Conservation (phyloP, 1,284 basidiomycete species). For the Neonothopanus nambi region DNA sequence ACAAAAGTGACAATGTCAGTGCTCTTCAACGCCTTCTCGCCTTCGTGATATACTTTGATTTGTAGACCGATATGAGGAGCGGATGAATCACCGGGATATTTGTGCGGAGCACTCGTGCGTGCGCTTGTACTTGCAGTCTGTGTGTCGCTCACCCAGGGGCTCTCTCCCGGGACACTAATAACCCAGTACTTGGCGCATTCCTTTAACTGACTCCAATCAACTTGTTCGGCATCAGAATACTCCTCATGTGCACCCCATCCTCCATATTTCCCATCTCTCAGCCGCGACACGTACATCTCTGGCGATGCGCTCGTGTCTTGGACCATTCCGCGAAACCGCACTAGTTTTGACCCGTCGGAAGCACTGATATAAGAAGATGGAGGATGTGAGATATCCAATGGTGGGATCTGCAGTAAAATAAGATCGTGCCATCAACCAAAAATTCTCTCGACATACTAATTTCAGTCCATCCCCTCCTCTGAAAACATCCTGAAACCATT, state of each 20-base stretch:
- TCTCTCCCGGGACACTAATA: slow-evolving; percentile 67
- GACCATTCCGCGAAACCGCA: slow-evolving; percentile 74
- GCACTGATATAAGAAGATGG: slow-evolving; percentile 39
- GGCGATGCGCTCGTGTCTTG: slow-evolving; percentile 75
- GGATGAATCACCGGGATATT: slow-evolving; percentile 55
- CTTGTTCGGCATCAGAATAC: slow-evolving; percentile 24
- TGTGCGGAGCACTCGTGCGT: slow-evolving; percentile 41
- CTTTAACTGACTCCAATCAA: slow-evolving; percentile 53
- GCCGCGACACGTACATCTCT: slow-evolving; percentile 65
- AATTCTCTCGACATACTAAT: no score
- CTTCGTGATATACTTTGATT: slow-evolving; percentile 52
- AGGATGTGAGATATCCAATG: no score
- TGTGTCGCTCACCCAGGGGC: slow-evolving; percentile 38
- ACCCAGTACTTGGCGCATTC: slow-evolving; percentile 70
- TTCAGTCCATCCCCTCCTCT: no score
- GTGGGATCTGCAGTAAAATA: slow-evolving; percentile 47
- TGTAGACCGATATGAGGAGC: slow-evolving; percentile 61
- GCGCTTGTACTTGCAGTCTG: slow-evolving; percentile 29
- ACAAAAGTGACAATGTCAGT: slow-evolving; percentile 67
- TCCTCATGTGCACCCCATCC: slow-evolving; percentile 67
- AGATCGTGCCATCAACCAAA: neutral
- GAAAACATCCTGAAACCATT: no score
- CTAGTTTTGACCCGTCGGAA: slow-evolving; percentile 51
- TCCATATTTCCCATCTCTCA: slow-evolving; percentile 45
- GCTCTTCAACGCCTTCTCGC: slow-evolving; percentile 47